A percentile compares a stretch with the other conserved stretches of the same genome.
These are phyloP conservation scores for Verbascum thapsus DNA, from an alignment of 257 asterid genomes.

Conservation along the genomic window DNA sequence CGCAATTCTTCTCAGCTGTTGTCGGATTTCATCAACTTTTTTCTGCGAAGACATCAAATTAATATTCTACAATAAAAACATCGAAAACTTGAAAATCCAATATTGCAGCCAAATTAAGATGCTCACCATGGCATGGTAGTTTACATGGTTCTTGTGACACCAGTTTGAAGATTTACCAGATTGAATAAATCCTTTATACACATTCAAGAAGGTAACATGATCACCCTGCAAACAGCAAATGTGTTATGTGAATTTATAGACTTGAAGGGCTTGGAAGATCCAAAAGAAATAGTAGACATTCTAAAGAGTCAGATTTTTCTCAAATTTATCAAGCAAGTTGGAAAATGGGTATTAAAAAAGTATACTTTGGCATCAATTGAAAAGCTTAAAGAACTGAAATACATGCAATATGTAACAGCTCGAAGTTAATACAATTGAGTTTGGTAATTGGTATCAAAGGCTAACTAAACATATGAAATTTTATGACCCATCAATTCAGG, in stretches of 20 bases:
- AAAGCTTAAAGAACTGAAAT: not conserved
- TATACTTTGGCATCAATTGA: not conserved
- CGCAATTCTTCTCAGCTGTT: slow-evolving; percentile 75
- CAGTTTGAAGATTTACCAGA: slow-evolving; percentile 87
- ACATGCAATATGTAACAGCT: not conserved
- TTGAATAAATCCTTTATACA: slow-evolving; percentile 82
- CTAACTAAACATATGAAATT: not conserved
- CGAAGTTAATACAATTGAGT: slow-evolving; percentile 1
- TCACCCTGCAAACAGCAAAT: slow-evolving; percentile 74
- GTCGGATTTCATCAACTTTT: slow-evolving; percentile 77
- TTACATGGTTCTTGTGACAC: slow-evolving; percentile 92
- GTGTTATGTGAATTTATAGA: not conserved
- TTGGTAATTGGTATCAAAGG: not conserved
- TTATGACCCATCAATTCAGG: not conserved
- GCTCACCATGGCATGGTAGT: slow-evolving; percentile 91
- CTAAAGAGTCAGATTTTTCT: not conserved
- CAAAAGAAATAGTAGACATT: not conserved
- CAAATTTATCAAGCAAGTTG: not conserved
- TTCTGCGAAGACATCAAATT: slow-evolving; percentile 51
- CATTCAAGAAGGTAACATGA: slow-evolving; percentile 84
- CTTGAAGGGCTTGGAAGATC: slow-evolving; percentile 17
- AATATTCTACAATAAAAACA: slow-evolving; percentile 20
- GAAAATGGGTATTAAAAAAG: not conserved
- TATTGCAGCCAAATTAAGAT: slow-evolving; percentile 20
- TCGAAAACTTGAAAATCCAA: slow-evolving; percentile 11